Base-by-base conservation (phyloP, 805 yeast genomes). In the Zygotorulaspora danielsina region DNA sequence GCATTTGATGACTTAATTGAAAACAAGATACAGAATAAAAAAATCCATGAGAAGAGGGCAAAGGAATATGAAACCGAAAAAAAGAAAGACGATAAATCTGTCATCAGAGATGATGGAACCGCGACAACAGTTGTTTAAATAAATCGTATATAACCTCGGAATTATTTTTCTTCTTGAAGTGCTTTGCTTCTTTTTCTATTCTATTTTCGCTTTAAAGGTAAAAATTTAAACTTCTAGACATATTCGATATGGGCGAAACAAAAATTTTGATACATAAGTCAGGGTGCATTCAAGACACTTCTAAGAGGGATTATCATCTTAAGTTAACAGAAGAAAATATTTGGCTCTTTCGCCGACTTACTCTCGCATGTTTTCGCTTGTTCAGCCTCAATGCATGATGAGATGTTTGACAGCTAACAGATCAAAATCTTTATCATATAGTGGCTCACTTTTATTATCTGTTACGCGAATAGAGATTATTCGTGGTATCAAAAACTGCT, bases 1-100 rank as follows among this genome's bases (percentile, higher is more conserved):
- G 94, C 97, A 8, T 90, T 93, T 75, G 96, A 93, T 65, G 95
- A 93, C 62, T 75, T 93, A 63, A 93, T 93, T 59, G 97, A 93
- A 55, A 94, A 94, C 68, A 93, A 93, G 67, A 80, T 93, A 50
- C 86, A 84, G 52, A 88, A 88, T 63, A 81, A 79, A 57, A 74
- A 71, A 41, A 42, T 66, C 19, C 66, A 62, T 37, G 67, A 65
- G 40, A 55, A 56, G 34, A 32, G 37, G 15, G 54, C 53, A 26
- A 57, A 67, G 36, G 73, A 69, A 29, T 67, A 62, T 11, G 71
- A 64, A 39, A 46, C 45, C 6, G 68, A 69, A 5, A 60, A 64
- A 19, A 51, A 56, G 8, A 64, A 61, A 64, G 31, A 59, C 50
- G 49, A 69, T 57, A 25, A 39, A 7, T 37, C 39, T 62, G 58